Evolutionary conservation across 1,284 basidiomycete genomes (phyloP).

Genomic region (Microbotryum saponariae): DNA sequence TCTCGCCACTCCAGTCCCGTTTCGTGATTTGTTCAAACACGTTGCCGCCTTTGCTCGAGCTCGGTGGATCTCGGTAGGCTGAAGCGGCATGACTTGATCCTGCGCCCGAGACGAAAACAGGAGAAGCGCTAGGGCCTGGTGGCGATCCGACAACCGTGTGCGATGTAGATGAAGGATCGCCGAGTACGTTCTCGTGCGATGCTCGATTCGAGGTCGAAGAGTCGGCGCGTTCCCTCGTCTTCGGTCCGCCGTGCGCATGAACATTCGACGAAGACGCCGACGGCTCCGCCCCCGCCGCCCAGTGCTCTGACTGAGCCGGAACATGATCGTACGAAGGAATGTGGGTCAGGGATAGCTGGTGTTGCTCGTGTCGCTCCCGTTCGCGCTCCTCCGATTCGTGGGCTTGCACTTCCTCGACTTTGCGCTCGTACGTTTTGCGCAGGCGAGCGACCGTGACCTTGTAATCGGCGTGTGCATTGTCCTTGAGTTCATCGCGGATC

Average conservation of each 20-base stretch:
- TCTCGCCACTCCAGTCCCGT: slow-evolving; percentile 27
- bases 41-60: slow-evolving; percentile 17
- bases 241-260: slow-evolving; percentile 1
- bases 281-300: neutral
- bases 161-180: slow-evolving; percentile 2
- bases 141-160: slow-evolving; percentile 4
- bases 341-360: slow-evolving; percentile 4
- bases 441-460: slow-evolving; percentile 19
- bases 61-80: slow-evolving; percentile 22
- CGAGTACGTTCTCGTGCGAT: neutral
- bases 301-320: no score
- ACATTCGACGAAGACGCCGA: neutral
- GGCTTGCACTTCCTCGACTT: slow-evolving; percentile 31
- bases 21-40: slow-evolving; percentile 29
- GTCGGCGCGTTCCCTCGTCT: neutral
- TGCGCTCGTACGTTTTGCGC: slow-evolving; percentile 32
- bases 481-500: slow-evolving; percentile 30
- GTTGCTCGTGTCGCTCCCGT: slow-evolving; percentile 10
- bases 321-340: neutral
- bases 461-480: slow-evolving; percentile 30
- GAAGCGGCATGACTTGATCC: slow-evolving; percentile 3
- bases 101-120: slow-evolving; percentile 29
- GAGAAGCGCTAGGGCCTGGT: neutral
- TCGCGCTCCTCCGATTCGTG: slow-evolving; percentile 22
- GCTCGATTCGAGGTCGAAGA: neutral